These are phyloP conservation scores for Pseudocercospora cruenta DNA, from an alignment of 2,329 filamentous ascomycete species.

Conservation along the genomic window DNA sequence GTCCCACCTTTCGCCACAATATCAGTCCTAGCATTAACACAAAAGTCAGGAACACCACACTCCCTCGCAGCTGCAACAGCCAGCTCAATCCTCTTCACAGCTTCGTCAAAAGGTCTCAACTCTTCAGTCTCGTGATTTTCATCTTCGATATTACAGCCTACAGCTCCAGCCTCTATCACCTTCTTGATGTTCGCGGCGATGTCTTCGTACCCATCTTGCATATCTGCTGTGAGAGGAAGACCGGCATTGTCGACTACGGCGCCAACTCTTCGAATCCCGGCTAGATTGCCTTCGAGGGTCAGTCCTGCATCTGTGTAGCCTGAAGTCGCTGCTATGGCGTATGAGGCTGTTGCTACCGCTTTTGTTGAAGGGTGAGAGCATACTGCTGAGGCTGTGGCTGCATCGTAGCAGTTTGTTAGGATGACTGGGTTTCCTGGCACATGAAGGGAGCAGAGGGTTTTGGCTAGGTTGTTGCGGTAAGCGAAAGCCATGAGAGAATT, in stretches of 20 bases:
- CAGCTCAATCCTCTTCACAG: constrained; percentile 52
- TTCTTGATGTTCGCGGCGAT: constrained; percentile 51
- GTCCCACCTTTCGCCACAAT: constrained; percentile 49
- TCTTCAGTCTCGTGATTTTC: constrained; percentile 43
- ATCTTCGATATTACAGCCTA: constrained; percentile 65
- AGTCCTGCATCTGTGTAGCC: constrained; percentile 47
- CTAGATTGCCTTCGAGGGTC: constrained; percentile 56
- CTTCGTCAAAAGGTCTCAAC: constrained; percentile 49
- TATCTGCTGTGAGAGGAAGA: constrained; percentile 59
- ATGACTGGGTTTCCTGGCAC: constrained; percentile 56
- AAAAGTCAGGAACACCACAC: constrained; percentile 58
- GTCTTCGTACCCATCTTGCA: constrained; percentile 64
- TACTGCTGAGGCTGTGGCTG: constrained; percentile 52
- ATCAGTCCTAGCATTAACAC: constrained; percentile 63
- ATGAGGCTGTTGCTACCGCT: constrained; percentile 46
- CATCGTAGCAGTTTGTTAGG: constrained; percentile 61
- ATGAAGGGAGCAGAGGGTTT: constrained; percentile 49
- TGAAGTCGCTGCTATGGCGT: constrained; percentile 39
- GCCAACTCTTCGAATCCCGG: constrained; percentile 51
- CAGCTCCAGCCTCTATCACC: constrained; percentile 56
- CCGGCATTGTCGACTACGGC: constrained; percentile 45
- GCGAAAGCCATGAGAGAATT: constrained; percentile 11
- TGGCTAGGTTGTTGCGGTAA: constrained; percentile 18
- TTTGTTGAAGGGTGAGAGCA: constrained; percentile 48
- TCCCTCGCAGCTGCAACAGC: constrained; percentile 50